These are phyloP conservation scores for Lizonia empirigonia DNA, from an alignment of 2,329 filamentous ascomycete genomes.

Conservation along the genomic window DNA sequence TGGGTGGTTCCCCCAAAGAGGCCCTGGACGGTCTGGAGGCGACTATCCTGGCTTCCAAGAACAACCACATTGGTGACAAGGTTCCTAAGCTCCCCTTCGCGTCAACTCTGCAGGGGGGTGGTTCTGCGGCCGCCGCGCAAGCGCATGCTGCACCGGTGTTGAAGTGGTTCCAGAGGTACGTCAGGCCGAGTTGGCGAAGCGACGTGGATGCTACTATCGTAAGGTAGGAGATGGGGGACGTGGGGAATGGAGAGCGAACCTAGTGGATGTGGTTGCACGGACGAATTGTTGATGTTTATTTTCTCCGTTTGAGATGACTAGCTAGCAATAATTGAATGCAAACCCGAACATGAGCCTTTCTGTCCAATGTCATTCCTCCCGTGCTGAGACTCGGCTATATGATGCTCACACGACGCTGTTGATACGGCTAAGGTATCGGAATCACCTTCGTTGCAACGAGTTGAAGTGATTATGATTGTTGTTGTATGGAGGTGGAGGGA, in stretches of 20 bases:
- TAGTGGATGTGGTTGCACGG: no score
- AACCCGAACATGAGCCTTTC: no score
- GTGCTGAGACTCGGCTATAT: no score
- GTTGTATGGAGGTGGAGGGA: no score
- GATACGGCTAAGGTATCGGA: no score
- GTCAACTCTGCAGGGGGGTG: background rate
- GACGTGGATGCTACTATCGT: slow-evolving; percentile 8
- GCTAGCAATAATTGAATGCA: slow-evolving; percentile 1
- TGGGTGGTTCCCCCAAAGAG: background rate
- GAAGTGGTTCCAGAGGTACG: slow-evolving; percentile 5
- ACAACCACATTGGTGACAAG: background rate
- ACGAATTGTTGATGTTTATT: background rate
- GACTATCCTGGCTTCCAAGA: slow-evolving; percentile 1
- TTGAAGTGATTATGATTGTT: no score
- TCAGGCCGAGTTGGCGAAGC: slow-evolving; percentile 7
- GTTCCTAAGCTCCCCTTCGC: background rate
- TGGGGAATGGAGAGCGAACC: no score
- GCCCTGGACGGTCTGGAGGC: slow-evolving; percentile 3
- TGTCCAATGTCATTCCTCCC: no score
- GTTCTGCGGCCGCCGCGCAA: background rate
- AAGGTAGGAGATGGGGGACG: background rate
- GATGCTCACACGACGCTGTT: no score
- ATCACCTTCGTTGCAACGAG: no score
- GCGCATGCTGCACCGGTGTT: background rate
- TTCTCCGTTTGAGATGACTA: background rate